Evolutionary conservation across 306 rosid species (phyloP).

Genomic region (Cicer bijugum): DNA sequence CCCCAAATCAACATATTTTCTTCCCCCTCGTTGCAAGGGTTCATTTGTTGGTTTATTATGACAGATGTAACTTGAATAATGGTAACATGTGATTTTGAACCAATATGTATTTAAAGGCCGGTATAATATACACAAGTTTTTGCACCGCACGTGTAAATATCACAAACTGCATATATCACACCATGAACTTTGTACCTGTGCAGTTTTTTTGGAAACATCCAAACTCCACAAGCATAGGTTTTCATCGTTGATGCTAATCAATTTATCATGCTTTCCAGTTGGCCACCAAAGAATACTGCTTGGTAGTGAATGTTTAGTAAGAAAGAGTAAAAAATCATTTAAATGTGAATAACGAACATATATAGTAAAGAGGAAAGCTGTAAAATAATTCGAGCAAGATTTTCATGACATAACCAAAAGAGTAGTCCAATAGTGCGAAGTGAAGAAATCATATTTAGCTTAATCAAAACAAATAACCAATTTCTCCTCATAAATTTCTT

Average conservation of each 20-base stretch:
- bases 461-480: constrained; percentile 15
- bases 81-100: constrained; percentile 18
- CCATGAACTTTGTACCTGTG: constrained; percentile 66
- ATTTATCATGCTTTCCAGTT: constrained; percentile 85
- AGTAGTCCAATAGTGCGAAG: constrained; percentile 19
- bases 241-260: constrained; percentile 89
- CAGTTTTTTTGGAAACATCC: constrained; percentile 80
- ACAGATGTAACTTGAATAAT: constrained; percentile 15
- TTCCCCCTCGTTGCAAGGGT: constrained; percentile 22
- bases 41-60: constrained; percentile 5
- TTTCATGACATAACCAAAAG: constrained; percentile 25
- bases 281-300: constrained; percentile 97
- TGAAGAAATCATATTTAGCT: constrained; percentile 19
- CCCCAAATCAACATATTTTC: constrained; percentile 33
- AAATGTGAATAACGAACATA: constrained; percentile 8
- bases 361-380: constrained; percentile 31
- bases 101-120: background rate
- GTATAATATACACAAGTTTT: background rate
- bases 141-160: background rate
- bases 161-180: constrained; percentile 33
- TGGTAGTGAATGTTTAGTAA: constrained; percentile 39
- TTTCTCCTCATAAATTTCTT: constrained; percentile 21
- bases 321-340: constrained; percentile 27
- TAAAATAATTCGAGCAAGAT: constrained; percentile 18
- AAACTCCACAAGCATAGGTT: constrained; percentile 81